Evolutionary conservation across 2,329 filamentous ascomycete species (phyloP), one percentile per base, ranked within the genome.

Genomic region (Talaromyces sp.): DNA sequence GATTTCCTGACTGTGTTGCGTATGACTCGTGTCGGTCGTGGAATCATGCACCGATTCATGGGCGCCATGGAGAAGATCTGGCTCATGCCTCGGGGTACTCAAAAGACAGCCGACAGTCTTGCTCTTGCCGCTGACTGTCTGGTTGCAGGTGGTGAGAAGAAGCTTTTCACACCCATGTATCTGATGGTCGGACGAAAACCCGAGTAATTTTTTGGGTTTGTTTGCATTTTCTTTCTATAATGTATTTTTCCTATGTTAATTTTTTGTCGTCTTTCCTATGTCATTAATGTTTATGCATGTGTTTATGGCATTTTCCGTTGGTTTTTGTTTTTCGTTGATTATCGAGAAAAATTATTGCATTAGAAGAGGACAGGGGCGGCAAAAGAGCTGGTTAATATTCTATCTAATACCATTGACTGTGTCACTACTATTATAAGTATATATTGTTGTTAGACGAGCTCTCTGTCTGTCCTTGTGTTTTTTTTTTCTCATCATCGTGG

Each of bases 81-180:
- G 56, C 73, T 97, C 43, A 91, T 92, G 19, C 94, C 94, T 41
- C 82, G 81, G 62, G 94, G 94, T 58, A 96, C 93, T 57, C 91
- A 92, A 82, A 97, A 96, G 87, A 97, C 93, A n/a, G 93, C 93
- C 11, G 90, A 97, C 79, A 93, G 90, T 73, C 81, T 98, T 73
- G 93, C 90, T 6, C 74, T 88, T 65, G 93, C 92, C 37, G 93
- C 87, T 11, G 93, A 97, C 78, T 90, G 87, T 72, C 83, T 98
- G 60, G 93, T 97, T 24, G 92, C 91, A 57, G 94, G 94, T 79
- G 94, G 88, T 41, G 87, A 88, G 77, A 85, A 93, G 82, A 91
- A 96, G 78, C 85, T 98, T n/a, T 98, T 98, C 81, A 98, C 94
- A 1, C 94, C 94, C 64, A 98, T 98, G 94, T 97, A 97, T 82